These are phyloP conservation scores for Talaromyces pinophilus DNA, from an alignment of 2,329 filamentous ascomycete genomes.

Conservation along the genomic window DNA sequence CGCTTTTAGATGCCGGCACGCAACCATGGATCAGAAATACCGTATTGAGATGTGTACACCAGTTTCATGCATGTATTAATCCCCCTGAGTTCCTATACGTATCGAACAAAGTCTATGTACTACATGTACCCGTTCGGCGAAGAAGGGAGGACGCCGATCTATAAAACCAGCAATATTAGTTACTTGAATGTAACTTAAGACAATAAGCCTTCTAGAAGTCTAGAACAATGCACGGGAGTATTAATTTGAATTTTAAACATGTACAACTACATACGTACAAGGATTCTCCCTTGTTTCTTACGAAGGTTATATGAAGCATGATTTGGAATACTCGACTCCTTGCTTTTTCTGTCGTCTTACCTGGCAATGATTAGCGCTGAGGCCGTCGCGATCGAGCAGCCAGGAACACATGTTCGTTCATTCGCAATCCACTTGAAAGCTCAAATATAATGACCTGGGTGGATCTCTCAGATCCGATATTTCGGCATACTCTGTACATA, in stretches of 20 bases:
- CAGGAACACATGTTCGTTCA: conserved; percentile 1
- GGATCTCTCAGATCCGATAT: not conserved
- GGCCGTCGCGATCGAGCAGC: not conserved
- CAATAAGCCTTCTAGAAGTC: not conserved
- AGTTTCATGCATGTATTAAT: not conserved
- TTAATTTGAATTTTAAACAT: not conserved
- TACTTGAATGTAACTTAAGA: not conserved
- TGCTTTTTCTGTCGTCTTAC: not conserved
- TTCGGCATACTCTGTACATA: not conserved
- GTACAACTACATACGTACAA: not conserved
- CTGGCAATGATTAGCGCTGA: conserved; percentile 2
- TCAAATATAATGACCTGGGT: too few species aligned
- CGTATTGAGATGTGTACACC: not conserved
- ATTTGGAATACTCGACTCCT: not conserved
- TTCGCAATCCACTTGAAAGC: not conserved
- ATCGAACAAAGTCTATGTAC: not conserved
- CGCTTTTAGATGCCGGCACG: not conserved
- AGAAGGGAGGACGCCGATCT: not conserved
- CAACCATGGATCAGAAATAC: not conserved
- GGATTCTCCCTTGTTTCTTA: not conserved
- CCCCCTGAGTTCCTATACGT: not conserved
- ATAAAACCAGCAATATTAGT: not conserved
- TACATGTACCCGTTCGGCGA: not conserved
- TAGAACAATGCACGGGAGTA: not conserved
- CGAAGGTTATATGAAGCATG: not conserved